Evolutionary conservation across 2,329 filamentous ascomycete genomes (phyloP), one percentile per base, ranked within the genome.

Genomic region (Pseudogymnoascus pannorum): DNA sequence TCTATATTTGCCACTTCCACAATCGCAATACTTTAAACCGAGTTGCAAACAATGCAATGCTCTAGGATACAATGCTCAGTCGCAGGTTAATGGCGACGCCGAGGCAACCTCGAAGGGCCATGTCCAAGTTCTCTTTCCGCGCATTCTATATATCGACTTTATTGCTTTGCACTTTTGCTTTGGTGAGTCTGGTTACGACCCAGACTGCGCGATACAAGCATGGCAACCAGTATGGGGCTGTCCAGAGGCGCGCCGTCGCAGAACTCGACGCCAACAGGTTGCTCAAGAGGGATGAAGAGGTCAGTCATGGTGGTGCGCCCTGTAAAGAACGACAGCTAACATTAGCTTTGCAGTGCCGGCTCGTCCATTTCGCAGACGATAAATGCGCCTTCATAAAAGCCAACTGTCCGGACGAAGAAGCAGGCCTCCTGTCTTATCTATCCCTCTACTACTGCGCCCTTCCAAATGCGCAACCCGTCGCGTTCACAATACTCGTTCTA

Each of bases 401-500:
- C 61, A 89, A 97, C 73, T 99, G 94, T 74, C 79, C 82, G 33
- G 91, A 95, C 69, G 91, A 97, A 72, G 90, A 97, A 75, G 89
- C 92, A 60, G 93, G 94, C 29, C 83, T 97, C 64, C 77, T 97
- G 62, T 88, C 91, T 24, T 99, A 99, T 75, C 83, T 97, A 54
- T 82, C 86, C 18, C 80, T 97, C 60, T 99, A 96, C 79, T 99
- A 96, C 75, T 99, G 94, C 79, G 77, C 78, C 44, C 79, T 96
- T 33, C 78, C 80, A 60, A 75, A 84, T 60, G 85, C 79, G 12
- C 87, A 91, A 70, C 86, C 89, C 0, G 66, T 96, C 51, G 91
- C 89, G n/a, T 95, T 99, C 70, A 72, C 79, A 20, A 77, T 96
- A 42, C 79, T 99, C 51, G 82, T 91, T 14, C 68, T 87, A 63